These are phyloP conservation scores for Chrysosporium queenslandicum DNA, from an alignment of 2,329 filamentous ascomycete genomes.

Conservation along the genomic window DNA sequence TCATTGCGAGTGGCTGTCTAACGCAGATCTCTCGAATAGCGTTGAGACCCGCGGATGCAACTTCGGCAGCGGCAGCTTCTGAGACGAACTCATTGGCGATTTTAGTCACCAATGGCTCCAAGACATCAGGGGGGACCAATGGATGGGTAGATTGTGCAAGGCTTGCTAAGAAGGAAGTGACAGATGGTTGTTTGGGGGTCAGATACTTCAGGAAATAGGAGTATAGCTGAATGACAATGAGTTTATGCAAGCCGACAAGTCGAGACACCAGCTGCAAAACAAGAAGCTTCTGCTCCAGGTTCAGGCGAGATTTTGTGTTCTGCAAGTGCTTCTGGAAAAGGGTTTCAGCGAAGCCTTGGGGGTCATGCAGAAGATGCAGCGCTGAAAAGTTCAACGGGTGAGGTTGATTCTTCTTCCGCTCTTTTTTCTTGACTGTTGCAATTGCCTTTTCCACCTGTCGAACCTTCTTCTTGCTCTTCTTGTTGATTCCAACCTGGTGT, in stretches of 20 bases:
- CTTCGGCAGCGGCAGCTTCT: conserved; percentile 81
- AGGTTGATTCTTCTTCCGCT: conserved; percentile 78
- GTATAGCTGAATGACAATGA: conserved; percentile 82
- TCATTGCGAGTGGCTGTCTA: conserved; percentile 91
- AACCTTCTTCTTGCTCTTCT: conserved; percentile 84
- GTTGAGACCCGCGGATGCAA: conserved; percentile 84
- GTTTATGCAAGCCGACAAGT: conserved; percentile 82
- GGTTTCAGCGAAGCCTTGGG: conserved; percentile 83
- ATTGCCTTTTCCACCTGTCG: conserved; percentile 71
- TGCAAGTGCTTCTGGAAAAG: conserved; percentile 88
- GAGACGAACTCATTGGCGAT: conserved; percentile 98
- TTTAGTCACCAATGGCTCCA: conserved; percentile 85
- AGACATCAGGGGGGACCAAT: conserved; percentile 79
- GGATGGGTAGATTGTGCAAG: conserved; percentile 86
- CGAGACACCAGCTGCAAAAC: conserved; percentile 84
- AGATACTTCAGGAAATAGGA: conserved; percentile 94
- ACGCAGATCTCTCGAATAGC: conserved; percentile 90
- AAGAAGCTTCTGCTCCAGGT: conserved; percentile 79
- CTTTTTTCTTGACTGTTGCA: conserved; percentile 68
- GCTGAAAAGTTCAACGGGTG: conserved; percentile 93
- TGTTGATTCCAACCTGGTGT: conserved; percentile 85
- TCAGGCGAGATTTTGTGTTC: conserved; percentile 71
- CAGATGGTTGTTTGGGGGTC: conserved; percentile 75
- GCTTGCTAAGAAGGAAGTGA: conserved; percentile 86
- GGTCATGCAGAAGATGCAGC: conserved; percentile 84